phyloP scores from a whole-genome alignment of 768 basidiomycete species.

The Pleurotus tuber-regium region DNA sequence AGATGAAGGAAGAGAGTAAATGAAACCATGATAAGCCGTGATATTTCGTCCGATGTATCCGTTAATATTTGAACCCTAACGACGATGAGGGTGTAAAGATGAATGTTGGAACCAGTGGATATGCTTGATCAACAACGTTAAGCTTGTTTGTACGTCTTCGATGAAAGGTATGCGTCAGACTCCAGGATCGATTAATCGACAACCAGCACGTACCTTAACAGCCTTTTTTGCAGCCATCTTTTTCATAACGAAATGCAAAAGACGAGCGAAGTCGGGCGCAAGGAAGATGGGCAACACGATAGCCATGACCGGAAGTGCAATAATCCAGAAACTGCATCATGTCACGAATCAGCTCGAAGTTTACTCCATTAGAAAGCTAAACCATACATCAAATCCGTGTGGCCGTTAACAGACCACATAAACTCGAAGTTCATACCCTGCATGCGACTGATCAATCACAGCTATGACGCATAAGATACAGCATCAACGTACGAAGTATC shows the following conservation, averaged over 20 bases:
- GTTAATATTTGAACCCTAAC: too few relatives aligned
- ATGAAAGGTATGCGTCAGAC: too few relatives aligned
- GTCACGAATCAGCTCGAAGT: too few relatives aligned
- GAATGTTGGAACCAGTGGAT: too few relatives aligned
- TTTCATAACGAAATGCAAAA: slow-evolving; percentile 48
- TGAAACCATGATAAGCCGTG: too few relatives aligned
- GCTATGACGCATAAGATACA: not conserved
- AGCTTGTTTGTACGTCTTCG: too few relatives aligned
- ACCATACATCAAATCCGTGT: slow-evolving; percentile 48
- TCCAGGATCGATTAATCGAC: too few relatives aligned
- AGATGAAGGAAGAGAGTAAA: too few relatives aligned
- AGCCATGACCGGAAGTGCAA: slow-evolving; percentile 61
- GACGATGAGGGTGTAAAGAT: too few relatives aligned
- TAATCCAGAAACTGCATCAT: slow-evolving; percentile 67
- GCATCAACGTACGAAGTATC: slow-evolving; percentile 51
- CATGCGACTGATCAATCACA: not conserved
- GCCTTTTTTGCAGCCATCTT: slow-evolving; percentile 29
- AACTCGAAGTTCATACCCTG: slow-evolving; percentile 69
- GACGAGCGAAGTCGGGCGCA: slow-evolving; percentile 47
- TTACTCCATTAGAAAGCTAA: slow-evolving; percentile 3
- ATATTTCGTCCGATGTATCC: too few relatives aligned
- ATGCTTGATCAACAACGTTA: too few relatives aligned
- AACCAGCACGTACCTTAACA: slow-evolving; percentile 40
- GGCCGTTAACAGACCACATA: slow-evolving; percentile 46
- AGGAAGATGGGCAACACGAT: slow-evolving; percentile 56